Conservation (phyloP, 2,329 filamentous ascomycete species). For the Ilyonectria destructans region DNA sequence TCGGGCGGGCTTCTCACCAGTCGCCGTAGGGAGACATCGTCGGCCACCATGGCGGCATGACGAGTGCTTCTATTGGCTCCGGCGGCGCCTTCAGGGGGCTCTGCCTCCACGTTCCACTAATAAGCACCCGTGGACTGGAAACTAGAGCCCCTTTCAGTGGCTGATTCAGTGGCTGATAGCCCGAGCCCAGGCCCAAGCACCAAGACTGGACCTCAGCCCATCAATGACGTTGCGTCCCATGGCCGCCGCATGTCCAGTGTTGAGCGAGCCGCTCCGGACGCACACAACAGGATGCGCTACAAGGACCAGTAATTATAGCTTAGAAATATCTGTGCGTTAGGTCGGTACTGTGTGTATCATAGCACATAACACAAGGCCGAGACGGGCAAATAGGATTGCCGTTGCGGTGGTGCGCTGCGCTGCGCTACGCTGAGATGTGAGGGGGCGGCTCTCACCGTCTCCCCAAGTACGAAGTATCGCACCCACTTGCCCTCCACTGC, state of each 20-base stretch:
- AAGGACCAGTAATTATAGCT: background rate
- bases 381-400: background rate
- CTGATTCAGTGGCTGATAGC: constrained; percentile 18
- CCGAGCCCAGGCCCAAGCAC: background rate
- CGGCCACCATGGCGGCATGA: background rate
- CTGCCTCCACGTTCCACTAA: constrained; percentile 10
- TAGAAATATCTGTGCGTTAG: background rate
- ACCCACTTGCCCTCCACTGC: constrained; percentile 16
- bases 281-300: background rate
- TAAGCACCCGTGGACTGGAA: background rate
- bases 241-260: background rate
- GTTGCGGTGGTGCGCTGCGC: background rate
- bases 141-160: constrained; percentile 18
- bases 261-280: constrained; percentile 13
- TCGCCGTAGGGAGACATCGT: background rate
- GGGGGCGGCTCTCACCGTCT: constrained; percentile 24
- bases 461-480: constrained; percentile 11
- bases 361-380: background rate
- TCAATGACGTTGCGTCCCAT: constrained; percentile 26
- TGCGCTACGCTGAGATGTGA: constrained; percentile 1
- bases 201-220: constrained; percentile 22
- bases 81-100: constrained; percentile 23
- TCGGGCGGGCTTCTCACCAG: constrained; percentile 11
- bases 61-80: constrained; percentile 17
- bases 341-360: background rate